phyloP scores from a whole-genome alignment of 176 grass and related monocot genomes.

The Cenchrus americanus region DNA sequence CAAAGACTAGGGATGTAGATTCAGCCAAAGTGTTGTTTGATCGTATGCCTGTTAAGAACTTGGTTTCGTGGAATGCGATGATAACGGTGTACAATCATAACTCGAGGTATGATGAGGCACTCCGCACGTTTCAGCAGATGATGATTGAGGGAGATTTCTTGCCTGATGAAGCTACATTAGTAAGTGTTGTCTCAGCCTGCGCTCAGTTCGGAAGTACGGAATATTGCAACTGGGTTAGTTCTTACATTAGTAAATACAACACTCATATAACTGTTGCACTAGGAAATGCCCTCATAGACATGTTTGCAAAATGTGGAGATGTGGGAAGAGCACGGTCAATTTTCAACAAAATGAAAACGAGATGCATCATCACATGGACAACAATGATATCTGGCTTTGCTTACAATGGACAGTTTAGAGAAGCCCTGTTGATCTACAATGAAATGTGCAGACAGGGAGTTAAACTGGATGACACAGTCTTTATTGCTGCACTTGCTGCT shows the following conservation, averaged over 20 bases:
- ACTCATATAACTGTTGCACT: conserved; percentile 40
- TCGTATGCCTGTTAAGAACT: conserved; percentile 57
- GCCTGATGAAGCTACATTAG: conserved; percentile 58
- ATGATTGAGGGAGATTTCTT: conserved; percentile 40
- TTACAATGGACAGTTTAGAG: conserved; percentile 50
- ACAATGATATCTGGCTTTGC: conserved; percentile 62
- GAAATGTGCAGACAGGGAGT: conserved; percentile 51
- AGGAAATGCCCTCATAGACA: conserved; percentile 61
- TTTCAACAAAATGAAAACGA: conserved; percentile 46
- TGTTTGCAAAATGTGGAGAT: conserved; percentile 68
- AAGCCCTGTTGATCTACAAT: conserved; percentile 42
- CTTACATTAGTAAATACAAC: conserved; percentile 46
- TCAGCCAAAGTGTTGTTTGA: conserved; percentile 44
- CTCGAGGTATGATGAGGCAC: conserved; percentile 47
- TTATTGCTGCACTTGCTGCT: conserved; percentile 50
- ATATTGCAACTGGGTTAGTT: conserved; percentile 58
- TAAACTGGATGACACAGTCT: conserved; percentile 46
- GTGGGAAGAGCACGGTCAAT: conserved; percentile 34
- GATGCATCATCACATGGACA: conserved; percentile 64
- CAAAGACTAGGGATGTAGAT: conserved; percentile 48
- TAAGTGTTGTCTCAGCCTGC: conserved; percentile 47
- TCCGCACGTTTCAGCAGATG: conserved; percentile 54
- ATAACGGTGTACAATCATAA: conserved; percentile 60
- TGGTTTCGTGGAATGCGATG: conserved; percentile 49
- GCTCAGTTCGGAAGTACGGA: conserved; percentile 50